Evolutionary conservation across 163 green algal genomes (phyloP).

Genomic region (Scenedesmus sp.): DNA sequence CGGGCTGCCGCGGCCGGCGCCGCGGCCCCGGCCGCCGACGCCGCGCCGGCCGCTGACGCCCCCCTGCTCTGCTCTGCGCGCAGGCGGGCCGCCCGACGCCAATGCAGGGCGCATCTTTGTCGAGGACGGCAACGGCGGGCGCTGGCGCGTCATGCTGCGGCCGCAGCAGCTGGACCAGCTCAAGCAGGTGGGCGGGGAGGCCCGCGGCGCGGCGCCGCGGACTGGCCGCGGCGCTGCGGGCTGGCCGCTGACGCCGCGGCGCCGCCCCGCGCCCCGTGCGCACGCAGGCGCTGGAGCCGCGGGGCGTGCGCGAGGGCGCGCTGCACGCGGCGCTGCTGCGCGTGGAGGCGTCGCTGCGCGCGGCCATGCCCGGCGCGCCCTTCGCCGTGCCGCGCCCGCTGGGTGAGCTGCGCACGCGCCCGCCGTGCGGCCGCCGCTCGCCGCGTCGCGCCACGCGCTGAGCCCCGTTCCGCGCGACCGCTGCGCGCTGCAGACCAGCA

Average conservation of each 20-base stretch:
- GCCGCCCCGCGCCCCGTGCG: background rate
- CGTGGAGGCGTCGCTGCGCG: conserved; percentile 7
- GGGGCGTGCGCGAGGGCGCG: conserved; percentile 17
- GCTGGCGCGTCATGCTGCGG: conserved; percentile 25
- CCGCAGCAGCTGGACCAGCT: conserved; percentile 41
- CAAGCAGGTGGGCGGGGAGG: conserved; percentile 33
- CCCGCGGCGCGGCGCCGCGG: no score
- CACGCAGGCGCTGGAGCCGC: conserved; percentile 18
- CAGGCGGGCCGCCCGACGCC: background rate
- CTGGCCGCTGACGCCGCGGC: background rate
- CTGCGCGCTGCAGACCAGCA: conserved; percentile 28
- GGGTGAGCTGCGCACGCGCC: no score
- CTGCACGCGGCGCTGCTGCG: conserved; percentile 22
- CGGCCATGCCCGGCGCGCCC: conserved; percentile 23
- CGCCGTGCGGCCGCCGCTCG: background rate
- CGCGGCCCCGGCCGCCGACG: background rate
- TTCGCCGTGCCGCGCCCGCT: conserved; percentile 2
- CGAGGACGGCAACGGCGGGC: conserved; percentile 5
- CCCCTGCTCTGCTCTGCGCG: background rate
- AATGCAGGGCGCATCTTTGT: conserved; percentile 34
- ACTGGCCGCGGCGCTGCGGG: no score
- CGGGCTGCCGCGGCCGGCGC: background rate
- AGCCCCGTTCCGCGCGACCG: no score
- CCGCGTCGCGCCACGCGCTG: background rate
- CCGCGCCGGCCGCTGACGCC: background rate